Evolutionary conservation across 192 early-diverging fungal genomes (phyloP).

Genomic region (Coemansia sp.): DNA sequence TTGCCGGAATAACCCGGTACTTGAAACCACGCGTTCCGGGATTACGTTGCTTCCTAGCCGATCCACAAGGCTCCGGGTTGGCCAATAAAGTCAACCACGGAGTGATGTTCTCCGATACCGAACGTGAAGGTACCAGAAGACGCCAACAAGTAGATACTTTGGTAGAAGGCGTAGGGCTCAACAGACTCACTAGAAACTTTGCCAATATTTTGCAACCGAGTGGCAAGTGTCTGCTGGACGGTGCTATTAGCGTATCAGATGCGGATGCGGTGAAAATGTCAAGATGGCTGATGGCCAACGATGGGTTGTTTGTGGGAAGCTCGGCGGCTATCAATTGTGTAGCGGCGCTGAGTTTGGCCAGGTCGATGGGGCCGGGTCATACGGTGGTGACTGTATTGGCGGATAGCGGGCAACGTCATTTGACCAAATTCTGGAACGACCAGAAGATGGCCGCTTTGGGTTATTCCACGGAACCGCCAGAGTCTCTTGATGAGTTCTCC

Average conservation of each 20-base stretch:
- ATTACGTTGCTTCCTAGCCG: constrained; percentile 75
- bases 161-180: constrained; percentile 95
- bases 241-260: constrained; percentile 83
- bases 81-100: constrained; percentile 89
- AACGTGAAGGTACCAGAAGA: constrained; percentile 84
- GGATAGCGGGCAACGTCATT: constrained; percentile 87
- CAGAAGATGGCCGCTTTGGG: constrained; percentile 27
- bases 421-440: constrained; percentile 91
- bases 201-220: constrained; percentile 2
- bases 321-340: constrained; percentile 93
- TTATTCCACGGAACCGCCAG: constrained; percentile 10
- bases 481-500: constrained; percentile 21
- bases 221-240: constrained; percentile 62
- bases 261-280: constrained; percentile 89
- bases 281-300: constrained; percentile 67
- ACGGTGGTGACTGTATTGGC: constrained; percentile 89
- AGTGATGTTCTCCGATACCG: constrained; percentile 84
- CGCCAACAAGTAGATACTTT: constrained; percentile 98
- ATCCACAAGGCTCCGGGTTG: constrained; percentile 91
- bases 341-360: constrained; percentile 77
- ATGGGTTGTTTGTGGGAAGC: constrained; percentile 82
- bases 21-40: constrained; percentile 67
- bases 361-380: constrained; percentile 81
- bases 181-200: constrained; percentile 90
- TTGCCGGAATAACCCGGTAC: constrained; percentile 87